Evolutionary conservation across 1,139 yeast species (phyloP).

Genomic region (Chernovozyma aurita): DNA sequence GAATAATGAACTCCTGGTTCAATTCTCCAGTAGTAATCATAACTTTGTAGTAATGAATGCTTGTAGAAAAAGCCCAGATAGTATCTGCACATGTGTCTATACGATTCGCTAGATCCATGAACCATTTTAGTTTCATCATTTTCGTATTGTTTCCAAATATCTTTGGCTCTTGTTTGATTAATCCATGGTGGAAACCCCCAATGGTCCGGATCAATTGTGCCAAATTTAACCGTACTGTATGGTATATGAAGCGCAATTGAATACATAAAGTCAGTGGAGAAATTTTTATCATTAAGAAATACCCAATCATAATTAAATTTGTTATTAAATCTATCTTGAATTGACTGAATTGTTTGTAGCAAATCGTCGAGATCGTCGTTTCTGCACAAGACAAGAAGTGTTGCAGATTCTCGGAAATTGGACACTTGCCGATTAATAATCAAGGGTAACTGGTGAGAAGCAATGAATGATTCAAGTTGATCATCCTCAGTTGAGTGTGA

Average conservation of each 20-base stretch:
- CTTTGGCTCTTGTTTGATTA: conserved; percentile 17
- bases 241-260: conserved; percentile 18
- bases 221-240: conserved; percentile 24
- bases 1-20: conserved; percentile 27
- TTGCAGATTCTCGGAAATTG: conserved; percentile 35
- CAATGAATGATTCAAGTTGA: neutral
- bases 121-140: conserved; percentile 13
- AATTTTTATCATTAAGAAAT: conserved; percentile 31
- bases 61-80: conserved; percentile 31
- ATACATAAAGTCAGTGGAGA: conserved; percentile 21
- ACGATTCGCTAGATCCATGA: conserved; percentile 28
- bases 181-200: conserved; percentile 32
- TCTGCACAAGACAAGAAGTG: conserved; percentile 70
- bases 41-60: conserved; percentile 25
- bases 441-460: neutral
- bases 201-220: conserved; percentile 23
- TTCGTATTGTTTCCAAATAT: conserved; percentile 9
- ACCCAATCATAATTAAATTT: conserved; percentile 32
- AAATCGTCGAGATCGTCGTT: conserved; percentile 61
- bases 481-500: no score
- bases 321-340: conserved; percentile 70
- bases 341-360: conserved; percentile 54
- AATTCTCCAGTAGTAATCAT: conserved; percentile 33
- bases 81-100: conserved; percentile 36
- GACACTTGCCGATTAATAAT: neutral